Evolutionary conservation across 208 protist species (phyloP), one percentile per base, ranked within the genome.

Genomic region (Trypanosoma mega): DNA sequence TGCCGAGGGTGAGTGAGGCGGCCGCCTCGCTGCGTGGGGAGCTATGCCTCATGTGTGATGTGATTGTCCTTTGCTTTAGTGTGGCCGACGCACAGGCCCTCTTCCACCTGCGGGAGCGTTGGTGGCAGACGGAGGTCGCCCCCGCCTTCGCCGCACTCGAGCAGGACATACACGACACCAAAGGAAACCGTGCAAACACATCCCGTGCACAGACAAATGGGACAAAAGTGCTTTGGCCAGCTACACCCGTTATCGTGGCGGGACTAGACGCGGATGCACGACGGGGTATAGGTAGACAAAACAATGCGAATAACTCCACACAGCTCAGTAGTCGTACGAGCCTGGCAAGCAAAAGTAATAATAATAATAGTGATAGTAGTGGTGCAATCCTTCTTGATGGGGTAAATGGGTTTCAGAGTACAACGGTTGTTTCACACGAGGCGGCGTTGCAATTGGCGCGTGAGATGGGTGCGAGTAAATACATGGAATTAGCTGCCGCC

Each of bases 21-120:
- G 56, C 66, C 11, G 50, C 45, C 26, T 46, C 63, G 3, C 64
- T 79, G 50, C 65, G 68, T 16, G 39, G 34, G 3, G 77, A 84
- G 63, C 63, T 84, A 47, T 74, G 59, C 27, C 33, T 64, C 31
- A 69, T 63, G 53, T 74, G 68, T 57, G 68, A 75, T 54, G 68
- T 79, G 1, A 52, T 79, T 29, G 36, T 84, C 8, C 20, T 75
- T 3, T 76, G 72, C 62, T 84, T 80, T 61, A 48, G 55, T 48
- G 45, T 66, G 2, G 23, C 23, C 31, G 43, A 61, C 6, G 65
- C 56, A 2, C 45, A 29, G 14, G 72, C 41, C 12, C 71, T 77
- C n/a, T n/a, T 36, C 12, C 33, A 51, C 24, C 4, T 75, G 8
- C 44, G 63, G 39, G 16, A 66, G 11, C 45, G 61, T 11, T 70